These are phyloP conservation scores for Collariella sp. DNA, from an alignment of 495 filamentous ascomycete species.

Conservation along the genomic window DNA sequence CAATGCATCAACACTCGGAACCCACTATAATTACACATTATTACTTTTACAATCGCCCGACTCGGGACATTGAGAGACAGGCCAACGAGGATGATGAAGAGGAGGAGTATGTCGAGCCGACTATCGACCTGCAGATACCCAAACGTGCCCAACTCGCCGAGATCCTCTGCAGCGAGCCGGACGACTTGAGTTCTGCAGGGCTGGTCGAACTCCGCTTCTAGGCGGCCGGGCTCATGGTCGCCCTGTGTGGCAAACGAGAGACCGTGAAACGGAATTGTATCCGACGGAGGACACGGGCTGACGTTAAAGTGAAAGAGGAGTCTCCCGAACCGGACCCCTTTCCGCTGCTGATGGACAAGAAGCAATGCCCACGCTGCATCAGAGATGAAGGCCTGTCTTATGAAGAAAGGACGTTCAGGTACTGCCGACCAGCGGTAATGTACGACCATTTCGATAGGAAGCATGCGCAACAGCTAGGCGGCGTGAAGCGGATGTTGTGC, in stretches of 20 bases:
- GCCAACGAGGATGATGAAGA: no score
- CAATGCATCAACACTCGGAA: no score
- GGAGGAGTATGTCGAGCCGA: no score
- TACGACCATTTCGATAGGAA: conserved; percentile 7
- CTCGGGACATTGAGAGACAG: conserved; percentile 19
- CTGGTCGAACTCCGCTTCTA: conserved; percentile 11
- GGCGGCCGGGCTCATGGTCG: conserved; percentile 9
- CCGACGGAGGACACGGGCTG: background rate
- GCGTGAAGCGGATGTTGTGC: conserved; percentile 3
- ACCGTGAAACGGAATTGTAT: conserved; percentile 1
- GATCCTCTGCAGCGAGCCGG: no score
- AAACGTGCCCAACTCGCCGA: no score
- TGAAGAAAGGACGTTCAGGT: conserved; percentile 4
- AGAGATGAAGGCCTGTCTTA: background rate
- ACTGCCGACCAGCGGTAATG: conserved; percentile 9
- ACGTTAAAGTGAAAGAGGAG: background rate
- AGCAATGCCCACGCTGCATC: conserved; percentile 4
- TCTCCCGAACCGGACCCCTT: conserved; percentile 8
- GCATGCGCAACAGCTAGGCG: no score
- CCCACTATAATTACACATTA: no score
- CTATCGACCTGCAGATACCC: no score
- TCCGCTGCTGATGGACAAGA: conserved; percentile 2
- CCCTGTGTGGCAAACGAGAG: conserved; percentile 4
- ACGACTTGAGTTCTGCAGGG: conserved; percentile 7
- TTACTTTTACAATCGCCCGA: conserved; percentile 23